Conservation (phyloP, 1,139 yeast genomes). For the Pichia terricola region DNA sequence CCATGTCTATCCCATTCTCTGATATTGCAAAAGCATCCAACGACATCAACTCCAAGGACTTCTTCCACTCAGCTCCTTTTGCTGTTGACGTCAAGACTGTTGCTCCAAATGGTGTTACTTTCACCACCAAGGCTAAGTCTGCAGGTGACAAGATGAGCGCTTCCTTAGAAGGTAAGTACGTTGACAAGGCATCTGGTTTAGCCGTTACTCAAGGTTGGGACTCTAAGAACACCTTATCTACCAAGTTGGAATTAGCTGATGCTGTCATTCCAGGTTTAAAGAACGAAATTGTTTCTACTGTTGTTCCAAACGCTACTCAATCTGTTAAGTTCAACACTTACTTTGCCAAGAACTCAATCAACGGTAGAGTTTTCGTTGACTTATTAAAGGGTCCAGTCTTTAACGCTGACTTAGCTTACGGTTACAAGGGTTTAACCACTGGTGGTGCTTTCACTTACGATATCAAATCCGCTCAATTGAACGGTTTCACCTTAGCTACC, state of each 20-base stretch:
- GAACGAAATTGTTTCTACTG: constrained; percentile 83
- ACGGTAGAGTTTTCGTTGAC: constrained; percentile 93
- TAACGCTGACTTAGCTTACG: constrained; percentile 89
- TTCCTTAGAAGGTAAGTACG: constrained; percentile 82
- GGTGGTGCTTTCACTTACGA: constrained; percentile 98
- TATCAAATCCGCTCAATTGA: constrained; percentile 82
- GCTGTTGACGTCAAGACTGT: constrained; percentile 82
- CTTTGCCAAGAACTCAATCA: constrained; percentile 88
- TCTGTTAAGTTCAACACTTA: constrained; percentile 85
- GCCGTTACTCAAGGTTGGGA: constrained; percentile 97
- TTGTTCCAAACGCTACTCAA: constrained; percentile 83
- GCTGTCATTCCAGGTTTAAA: constrained; percentile 92
- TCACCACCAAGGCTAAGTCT: constrained; percentile 83
- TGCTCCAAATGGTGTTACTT: constrained; percentile 95
- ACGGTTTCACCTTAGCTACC: constrained; percentile 88
- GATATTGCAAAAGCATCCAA: constrained; percentile 87
- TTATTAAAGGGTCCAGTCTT: constrained; percentile 92
- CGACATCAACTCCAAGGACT: constrained; percentile 84
- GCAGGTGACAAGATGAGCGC: constrained; percentile 80
- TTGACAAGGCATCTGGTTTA: constrained; percentile 89
- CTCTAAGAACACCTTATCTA: constrained; percentile 83
- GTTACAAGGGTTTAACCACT: constrained; percentile 93
- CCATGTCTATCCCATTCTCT: constrained; percentile 66
- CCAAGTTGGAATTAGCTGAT: constrained; percentile 89
- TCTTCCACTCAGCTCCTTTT: constrained; percentile 85